Evolutionary conservation across 306 rosid species (phyloP).

Genomic region (Castanea crenata): DNA sequence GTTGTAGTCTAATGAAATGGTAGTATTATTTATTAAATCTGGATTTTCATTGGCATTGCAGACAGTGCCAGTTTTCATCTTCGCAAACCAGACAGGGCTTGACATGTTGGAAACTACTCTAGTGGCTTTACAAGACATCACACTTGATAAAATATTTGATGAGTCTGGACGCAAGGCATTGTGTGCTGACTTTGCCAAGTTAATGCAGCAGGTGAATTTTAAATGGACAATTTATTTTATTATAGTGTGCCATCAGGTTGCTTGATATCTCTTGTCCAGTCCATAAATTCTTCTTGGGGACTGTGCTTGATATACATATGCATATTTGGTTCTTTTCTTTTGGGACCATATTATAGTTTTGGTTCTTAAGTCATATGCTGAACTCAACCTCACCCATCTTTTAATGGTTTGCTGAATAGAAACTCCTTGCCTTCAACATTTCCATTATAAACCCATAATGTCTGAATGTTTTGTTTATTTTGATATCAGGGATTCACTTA

Average conservation of each 20-base stretch:
- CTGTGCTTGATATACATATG: no score
- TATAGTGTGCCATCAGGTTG: background rate
- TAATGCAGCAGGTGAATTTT: conserved; percentile 78
- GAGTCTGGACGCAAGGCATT: conserved; percentile 83
- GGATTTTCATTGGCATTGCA: conserved; percentile 26
- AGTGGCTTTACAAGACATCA: conserved; percentile 90
- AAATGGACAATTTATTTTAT: background rate
- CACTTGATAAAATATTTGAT: conserved; percentile 85
- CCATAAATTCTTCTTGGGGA: background rate
- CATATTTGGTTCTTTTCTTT: background rate
- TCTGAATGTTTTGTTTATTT: background rate
- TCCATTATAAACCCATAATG: no score
- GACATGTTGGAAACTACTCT: conserved; percentile 97
- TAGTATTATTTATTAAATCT: background rate
- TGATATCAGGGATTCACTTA: conserved; percentile 67
- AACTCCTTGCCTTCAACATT: no score
- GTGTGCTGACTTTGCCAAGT: conserved; percentile 72
- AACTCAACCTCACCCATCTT: background rate
- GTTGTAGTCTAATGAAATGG: background rate
- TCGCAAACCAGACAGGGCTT: conserved; percentile 93
- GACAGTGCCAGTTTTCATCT: conserved; percentile 78
- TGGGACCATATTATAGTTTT: background rate
- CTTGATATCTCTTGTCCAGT: background rate
- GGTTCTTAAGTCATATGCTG: background rate
- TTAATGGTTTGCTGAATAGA: background rate